phyloP scores from a whole-genome alignment of 2,329 filamentous ascomycete genomes.

The Aspergillus latus region DNA sequence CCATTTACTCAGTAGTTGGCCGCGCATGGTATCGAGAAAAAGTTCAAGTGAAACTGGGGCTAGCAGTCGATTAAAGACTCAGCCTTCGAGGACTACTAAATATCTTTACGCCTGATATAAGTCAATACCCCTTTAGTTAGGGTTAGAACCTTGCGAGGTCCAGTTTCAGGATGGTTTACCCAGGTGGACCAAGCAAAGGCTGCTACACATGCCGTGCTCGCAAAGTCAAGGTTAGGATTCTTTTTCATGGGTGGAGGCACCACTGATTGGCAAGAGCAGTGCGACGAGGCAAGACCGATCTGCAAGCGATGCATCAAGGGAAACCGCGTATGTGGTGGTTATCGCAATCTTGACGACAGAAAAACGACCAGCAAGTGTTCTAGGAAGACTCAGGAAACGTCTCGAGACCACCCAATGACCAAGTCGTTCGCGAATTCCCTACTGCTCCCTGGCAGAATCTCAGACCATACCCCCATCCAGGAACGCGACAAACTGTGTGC shows the following conservation, averaged over 20 bases:
- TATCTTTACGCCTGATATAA: not conserved
- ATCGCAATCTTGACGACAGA: conserved; percentile 5
- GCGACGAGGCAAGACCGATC: conserved; percentile 7
- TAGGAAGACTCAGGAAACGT: too few relatives aligned
- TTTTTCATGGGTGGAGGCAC: not conserved
- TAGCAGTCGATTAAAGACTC: not conserved
- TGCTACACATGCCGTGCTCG: conserved; percentile 15
- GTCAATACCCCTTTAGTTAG: not conserved
- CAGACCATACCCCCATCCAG: not conserved
- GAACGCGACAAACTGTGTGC: not conserved
- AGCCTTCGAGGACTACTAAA: not conserved
- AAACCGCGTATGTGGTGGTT: conserved; percentile 9
- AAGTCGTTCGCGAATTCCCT: not conserved
- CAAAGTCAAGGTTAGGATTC: conserved; percentile 11
- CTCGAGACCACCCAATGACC: not conserved
- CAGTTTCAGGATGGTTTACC: conserved; percentile 10
- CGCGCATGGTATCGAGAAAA: not conserved
- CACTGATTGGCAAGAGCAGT: conserved; percentile 4
- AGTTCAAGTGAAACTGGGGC: too few relatives aligned
- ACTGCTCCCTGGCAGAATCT: not conserved
- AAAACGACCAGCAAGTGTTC: not conserved
- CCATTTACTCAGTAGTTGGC: not conserved
- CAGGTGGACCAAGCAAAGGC: conserved; percentile 10
- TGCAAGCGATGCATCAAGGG: conserved; percentile 9
- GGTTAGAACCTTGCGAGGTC: conserved; percentile 1